Conservation (phyloP, 306 rosid genomes). For the Delonix regia region DNA sequence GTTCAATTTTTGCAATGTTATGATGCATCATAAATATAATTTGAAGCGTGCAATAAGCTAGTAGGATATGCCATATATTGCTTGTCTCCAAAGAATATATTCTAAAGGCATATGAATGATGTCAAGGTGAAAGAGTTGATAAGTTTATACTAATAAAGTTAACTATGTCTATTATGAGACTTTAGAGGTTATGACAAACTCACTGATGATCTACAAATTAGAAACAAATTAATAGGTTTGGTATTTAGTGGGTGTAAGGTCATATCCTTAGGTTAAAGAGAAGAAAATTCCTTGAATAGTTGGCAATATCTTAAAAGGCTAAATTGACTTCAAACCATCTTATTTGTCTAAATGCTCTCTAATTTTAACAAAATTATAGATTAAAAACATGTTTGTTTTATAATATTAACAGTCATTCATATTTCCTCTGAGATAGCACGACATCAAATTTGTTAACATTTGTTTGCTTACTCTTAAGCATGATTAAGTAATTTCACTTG, state of each 20-base stretch:
- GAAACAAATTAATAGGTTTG: not conserved
- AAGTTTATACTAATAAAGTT: not conserved
- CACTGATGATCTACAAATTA: not conserved
- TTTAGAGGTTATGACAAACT: not conserved
- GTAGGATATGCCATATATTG: not conserved
- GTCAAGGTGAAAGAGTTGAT: not conserved
- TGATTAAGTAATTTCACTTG: too few species aligned
- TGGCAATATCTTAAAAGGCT: too few species aligned
- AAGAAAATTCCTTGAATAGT: too few species aligned
- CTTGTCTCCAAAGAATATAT: not conserved
- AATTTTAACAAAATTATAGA: too few species aligned
- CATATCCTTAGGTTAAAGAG: not conserved
- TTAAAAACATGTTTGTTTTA: too few species aligned
- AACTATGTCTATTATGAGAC: not conserved
- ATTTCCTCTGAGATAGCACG: too few species aligned
- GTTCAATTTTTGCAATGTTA: too few species aligned
- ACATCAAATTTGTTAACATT: too few species aligned
- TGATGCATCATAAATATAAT: constrained; percentile 6
- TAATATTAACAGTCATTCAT: too few species aligned
- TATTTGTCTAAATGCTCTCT: too few species aligned
- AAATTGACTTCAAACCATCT: too few species aligned
- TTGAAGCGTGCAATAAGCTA: not conserved
- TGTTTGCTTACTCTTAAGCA: too few species aligned
- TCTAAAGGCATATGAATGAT: not conserved
- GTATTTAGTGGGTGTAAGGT: not conserved